phyloP scores from a whole-genome alignment of 768 basidiomycete genomes.

The Tricholoma sp. region DNA sequence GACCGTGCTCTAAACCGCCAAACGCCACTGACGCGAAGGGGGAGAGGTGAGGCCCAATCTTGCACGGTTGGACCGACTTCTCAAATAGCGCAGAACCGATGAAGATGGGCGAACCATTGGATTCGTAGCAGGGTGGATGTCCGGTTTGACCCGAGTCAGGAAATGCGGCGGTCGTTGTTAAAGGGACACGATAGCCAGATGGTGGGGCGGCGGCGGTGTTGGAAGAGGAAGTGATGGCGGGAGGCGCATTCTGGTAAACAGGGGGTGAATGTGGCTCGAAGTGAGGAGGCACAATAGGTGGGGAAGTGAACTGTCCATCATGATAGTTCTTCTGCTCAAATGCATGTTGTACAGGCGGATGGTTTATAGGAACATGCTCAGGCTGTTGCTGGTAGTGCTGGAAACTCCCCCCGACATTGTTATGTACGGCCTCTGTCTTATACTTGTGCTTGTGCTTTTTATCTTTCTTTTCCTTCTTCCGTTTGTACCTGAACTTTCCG shows the following conservation, averaged over 20 bases:
- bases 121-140: constrained; percentile 49
- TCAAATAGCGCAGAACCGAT: constrained; percentile 69
- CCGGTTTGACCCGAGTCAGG: constrained; percentile 39
- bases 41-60: constrained; percentile 60
- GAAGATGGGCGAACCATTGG: constrained; percentile 59
- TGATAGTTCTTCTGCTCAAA: constrained; percentile 1
- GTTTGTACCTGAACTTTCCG: constrained; percentile 15
- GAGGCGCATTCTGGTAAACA: background rate
- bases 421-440: constrained; percentile 2
- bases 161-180: constrained; percentile 40
- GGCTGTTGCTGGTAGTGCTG: constrained; percentile 7
- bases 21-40: constrained; percentile 53
- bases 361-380: background rate
- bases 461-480: constrained; percentile 23
- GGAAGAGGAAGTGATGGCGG: constrained; percentile 6
- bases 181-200: constrained; percentile 63
- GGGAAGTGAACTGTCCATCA: constrained; percentile 15
- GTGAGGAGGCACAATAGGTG: constrained; percentile 17
- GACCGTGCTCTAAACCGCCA: constrained; percentile 54
- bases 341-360: background rate
- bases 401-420: background rate
- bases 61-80: constrained; percentile 76
- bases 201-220: constrained; percentile 34
- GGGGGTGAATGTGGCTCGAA: constrained; percentile 13
- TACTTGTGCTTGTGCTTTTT: constrained; percentile 8